A percentile compares a stretch with the other conserved stretches of the same genome.
These are phyloP conservation scores for Pyrenula massariospora DNA, from an alignment of 495 filamentous ascomycete genomes.

Conservation along the genomic window DNA sequence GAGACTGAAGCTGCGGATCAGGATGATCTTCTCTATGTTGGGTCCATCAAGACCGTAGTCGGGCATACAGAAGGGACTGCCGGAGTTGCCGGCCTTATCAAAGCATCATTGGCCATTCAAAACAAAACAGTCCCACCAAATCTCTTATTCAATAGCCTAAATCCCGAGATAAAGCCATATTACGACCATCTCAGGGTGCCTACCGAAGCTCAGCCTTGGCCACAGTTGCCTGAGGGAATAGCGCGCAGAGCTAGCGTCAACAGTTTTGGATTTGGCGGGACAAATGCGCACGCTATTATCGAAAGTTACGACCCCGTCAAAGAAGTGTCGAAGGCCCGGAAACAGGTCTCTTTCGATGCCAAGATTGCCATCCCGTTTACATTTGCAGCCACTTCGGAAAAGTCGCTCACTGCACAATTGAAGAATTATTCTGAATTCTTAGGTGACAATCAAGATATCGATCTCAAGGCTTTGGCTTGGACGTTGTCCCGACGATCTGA, in stretches of 20 bases:
- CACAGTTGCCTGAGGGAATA: conserved; percentile 4
- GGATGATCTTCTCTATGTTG: conserved; percentile 21
- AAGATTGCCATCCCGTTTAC: not conserved
- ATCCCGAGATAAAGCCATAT: conserved; percentile 25
- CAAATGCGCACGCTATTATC: conserved; percentile 5
- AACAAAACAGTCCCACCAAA: conserved; percentile 39
- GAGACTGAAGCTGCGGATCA: conserved; percentile 5
- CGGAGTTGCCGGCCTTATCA: conserved; percentile 46
- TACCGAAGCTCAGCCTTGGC: not conserved
- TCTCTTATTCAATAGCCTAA: conserved; percentile 34
- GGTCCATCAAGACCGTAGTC: conserved; percentile 36
- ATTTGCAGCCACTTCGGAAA: not conserved
- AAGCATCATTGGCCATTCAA: conserved; percentile 35
- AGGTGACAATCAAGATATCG: not conserved
- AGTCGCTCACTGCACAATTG: not conserved
- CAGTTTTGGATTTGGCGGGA: conserved; percentile 5
- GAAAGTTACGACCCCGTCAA: conserved; percentile 9
- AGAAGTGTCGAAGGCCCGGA: not conserved
- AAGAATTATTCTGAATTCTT: not conserved
- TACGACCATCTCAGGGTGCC: conserved; percentile 13
- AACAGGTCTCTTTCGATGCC: not conserved
- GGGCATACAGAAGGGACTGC: conserved; percentile 41
- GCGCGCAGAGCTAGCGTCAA: conserved; percentile 4
- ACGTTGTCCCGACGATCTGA: conserved; percentile 12
- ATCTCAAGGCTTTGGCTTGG: conserved; percentile 6